Conservation (phyloP, 805 yeast species). For the Jamesozyma hellenica region DNA sequence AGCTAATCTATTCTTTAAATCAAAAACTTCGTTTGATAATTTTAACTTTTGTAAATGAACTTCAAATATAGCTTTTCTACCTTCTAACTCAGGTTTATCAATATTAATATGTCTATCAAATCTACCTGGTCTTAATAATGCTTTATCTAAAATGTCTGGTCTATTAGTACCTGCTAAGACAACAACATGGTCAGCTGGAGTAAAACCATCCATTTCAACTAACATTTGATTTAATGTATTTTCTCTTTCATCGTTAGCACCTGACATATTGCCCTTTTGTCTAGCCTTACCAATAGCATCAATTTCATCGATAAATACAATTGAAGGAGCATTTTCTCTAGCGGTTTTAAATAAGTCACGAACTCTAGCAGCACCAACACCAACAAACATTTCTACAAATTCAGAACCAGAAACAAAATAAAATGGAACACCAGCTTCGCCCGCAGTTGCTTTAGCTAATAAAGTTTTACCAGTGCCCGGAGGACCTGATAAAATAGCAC, state of each 20-base stretch:
- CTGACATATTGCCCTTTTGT: slow-evolving; percentile 56
- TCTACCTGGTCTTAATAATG: slow-evolving; percentile 93
- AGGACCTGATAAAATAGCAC: slow-evolving; percentile 94
- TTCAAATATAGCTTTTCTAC: slow-evolving; percentile 82
- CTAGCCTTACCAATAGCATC: slow-evolving; percentile 98
- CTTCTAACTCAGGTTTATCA: slow-evolving; percentile 91
- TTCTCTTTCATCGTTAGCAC: slow-evolving; percentile 94
- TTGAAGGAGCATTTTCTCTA: slow-evolving; percentile 87
- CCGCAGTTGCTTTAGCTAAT: slow-evolving; percentile 96
- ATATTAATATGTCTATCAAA: slow-evolving; percentile 88
- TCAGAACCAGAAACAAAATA: slow-evolving; percentile 94
- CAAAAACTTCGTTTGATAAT: slow-evolving; percentile 41
- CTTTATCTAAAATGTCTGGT: slow-evolving; percentile 86
- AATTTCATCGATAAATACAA: slow-evolving; percentile 95
- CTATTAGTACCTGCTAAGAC: slow-evolving; percentile 97
- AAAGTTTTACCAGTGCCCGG: slow-evolving; percentile 99
- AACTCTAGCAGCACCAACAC: slow-evolving; percentile 97
- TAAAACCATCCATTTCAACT: slow-evolving; percentile 98
- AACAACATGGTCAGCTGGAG: slow-evolving; percentile 82
- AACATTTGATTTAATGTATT: slow-evolving; percentile 89
- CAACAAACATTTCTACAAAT: slow-evolving; percentile 97
- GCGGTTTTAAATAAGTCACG: slow-evolving; percentile 92
- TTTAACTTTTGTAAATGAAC: slow-evolving; percentile 75
- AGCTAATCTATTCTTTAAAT: slow-evolving; percentile 75
- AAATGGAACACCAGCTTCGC: slow-evolving; percentile 98